A percentile compares a stretch with the other conserved stretches of the same genome.
These are phyloP conservation scores for Chalciporus chontae DNA, from an alignment of 768 basidiomycete species.

Conservation along the genomic window DNA sequence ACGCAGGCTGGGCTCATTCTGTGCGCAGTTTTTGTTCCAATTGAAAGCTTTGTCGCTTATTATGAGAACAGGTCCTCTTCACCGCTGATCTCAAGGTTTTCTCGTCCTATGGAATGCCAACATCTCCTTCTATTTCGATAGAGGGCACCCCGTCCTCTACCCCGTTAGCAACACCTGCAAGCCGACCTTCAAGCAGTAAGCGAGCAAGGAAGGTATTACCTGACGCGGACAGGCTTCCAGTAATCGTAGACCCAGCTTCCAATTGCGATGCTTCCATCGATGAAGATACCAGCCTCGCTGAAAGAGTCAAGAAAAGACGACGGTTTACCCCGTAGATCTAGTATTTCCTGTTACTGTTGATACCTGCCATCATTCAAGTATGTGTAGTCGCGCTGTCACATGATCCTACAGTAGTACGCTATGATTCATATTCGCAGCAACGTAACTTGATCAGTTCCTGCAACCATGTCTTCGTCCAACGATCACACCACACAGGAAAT, in stretches of 20 bases:
- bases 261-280: not conserved
- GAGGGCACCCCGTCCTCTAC: slow-evolving; percentile 19
- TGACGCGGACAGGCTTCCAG: slow-evolving; percentile 10
- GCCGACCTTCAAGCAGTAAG: slow-evolving; percentile 34
- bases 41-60: not conserved
- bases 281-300: slow-evolving; percentile 30
- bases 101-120: slow-evolving; percentile 50
- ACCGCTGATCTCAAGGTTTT: slow-evolving; percentile 73
- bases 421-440: no score
- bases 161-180: slow-evolving; percentile 29
- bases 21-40: slow-evolving; percentile 37
- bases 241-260: not conserved
- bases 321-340: not conserved
- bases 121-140: slow-evolving; percentile 13
- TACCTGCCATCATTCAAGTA: no score
- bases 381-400: no score
- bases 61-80: slow-evolving; percentile 55
- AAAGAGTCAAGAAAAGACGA: slow-evolving; percentile 43
- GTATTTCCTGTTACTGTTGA: no score
- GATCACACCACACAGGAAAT: slow-evolving; percentile 42
- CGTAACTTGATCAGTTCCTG: not conserved
- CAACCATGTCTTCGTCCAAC: slow-evolving; percentile 31
- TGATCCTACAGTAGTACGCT: no score
- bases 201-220: slow-evolving; percentile 18
- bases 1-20: slow-evolving; percentile 90